A percentile compares a stretch with the other conserved stretches of the same genome.
Evolutionary conservation across 768 basidiomycete species (phyloP).

Genomic region (Phanerochaete sordida): DNA sequence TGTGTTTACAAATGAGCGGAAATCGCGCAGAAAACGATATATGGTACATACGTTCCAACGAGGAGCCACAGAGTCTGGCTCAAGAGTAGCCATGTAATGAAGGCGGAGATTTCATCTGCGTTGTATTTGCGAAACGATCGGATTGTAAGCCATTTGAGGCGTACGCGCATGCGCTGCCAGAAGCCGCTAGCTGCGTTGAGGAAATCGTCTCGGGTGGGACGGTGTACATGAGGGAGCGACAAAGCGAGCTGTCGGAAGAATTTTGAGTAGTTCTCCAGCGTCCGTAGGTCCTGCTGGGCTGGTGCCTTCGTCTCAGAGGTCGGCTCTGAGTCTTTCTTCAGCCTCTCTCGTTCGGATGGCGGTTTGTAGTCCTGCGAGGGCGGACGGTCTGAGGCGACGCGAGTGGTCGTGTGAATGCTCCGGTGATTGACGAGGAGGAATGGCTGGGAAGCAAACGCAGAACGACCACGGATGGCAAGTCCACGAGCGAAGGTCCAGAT

Average conservation of each 20-base stretch:
- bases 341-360: background rate
- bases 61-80: constrained; percentile 96
- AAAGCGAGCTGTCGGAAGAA: constrained; percentile 77
- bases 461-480: too few relatives aligned
- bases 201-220: constrained; percentile 88
- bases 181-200: constrained; percentile 84
- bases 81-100: constrained; percentile 93
- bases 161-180: constrained; percentile 83
- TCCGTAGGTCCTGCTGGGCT: background rate
- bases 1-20: constrained; percentile 19
- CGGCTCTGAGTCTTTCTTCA: background rate
- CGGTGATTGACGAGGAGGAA: background rate
- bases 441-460: too few relatives aligned
- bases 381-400: background rate
- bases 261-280: constrained; percentile 70
- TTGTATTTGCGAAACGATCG: constrained; percentile 93
- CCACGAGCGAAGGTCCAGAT: background rate
- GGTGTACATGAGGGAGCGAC: constrained; percentile 70
- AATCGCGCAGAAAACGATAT: background rate
- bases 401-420: constrained; percentile 6
- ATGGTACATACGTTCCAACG: constrained; percentile 75
- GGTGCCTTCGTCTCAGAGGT: background rate
- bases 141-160: constrained; percentile 98
- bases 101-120: constrained; percentile 95
- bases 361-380: background rate